Base-by-base conservation (phyloP, 192 early-diverging fungal genomes). In the Radiomyces spectabilis region DNA sequence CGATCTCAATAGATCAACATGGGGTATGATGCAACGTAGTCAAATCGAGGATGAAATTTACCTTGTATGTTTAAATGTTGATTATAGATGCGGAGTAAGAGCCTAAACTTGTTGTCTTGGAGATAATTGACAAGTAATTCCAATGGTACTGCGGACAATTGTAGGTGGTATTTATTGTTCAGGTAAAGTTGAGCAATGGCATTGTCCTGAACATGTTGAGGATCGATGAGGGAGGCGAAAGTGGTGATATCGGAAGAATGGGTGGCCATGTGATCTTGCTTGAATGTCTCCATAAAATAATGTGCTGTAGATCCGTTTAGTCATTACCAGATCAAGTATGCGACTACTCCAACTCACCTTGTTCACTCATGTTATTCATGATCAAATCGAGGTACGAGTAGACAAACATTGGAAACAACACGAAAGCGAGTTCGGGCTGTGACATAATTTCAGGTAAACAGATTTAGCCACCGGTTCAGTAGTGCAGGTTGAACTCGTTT, bases 41-140 rank as follows among this genome's bases (percentile, higher is more conserved):
- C n/a, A n/a, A n/a, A n/a, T n/a, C n/a, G n/a, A n/a, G n/a, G n/a
- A n/a, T n/a, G n/a, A 13, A 35, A 35, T 33, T 39, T 59, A 74
- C 73, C 80, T 59, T 82, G 68, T 27, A 99, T 94, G 47, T 84
- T 83, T 16, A 97, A 48, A 52, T 95, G 82, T 71, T 95, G 90
- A 66, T 97, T 96, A 37, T 94, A 81, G 19, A 97, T 81, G 61
- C 91, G 75, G 56, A 95, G 79, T 39, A 99, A 56, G 33, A 92
- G 67, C 57, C 85, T 87, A 44, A 85, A 87, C 49, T 89, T 85
- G 74, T 91, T 92, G 54, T 97, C 93, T 68, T 96, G 89, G 57
- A 99, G 65, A 65, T 89, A 98, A 49, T 86, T 78, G 43, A 97
- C 59, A 46, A 98, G 78, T n/a, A 99, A 79, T 67, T 93, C 89